Base-by-base conservation (phyloP, 306 rosid species). In the Geum urbanum region DNA sequence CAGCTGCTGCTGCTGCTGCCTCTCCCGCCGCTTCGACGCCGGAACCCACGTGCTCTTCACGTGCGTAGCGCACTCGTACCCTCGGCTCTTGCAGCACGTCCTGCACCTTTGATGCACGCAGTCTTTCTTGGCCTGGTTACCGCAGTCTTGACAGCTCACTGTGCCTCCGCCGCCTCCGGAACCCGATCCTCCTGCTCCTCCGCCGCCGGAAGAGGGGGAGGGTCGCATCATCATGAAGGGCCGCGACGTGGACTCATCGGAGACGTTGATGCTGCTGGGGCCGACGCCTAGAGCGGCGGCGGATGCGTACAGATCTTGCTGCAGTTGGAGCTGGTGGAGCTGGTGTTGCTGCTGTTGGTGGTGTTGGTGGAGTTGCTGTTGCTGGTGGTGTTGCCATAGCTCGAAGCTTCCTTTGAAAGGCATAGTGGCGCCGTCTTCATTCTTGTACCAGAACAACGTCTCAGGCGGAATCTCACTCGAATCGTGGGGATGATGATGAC, bases 41-140 rank as follows among this genome's bases (percentile, higher is more conserved):
- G 99, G 91, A 7, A 91, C 96, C 99, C 99, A 95, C 20, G 99
- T 95, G 78, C 97, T 91, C 60, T 76, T 95, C 0, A 95, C 80
- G 79, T 95, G 99, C 24, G 99, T 95, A 12, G 79, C 81, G 58
- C 99, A 95, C 22, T 91, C 91, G 18, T 80, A 86, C 5, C 99
- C 99, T 14, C 99, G 89, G 82, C 92, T 91, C 71, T 91, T 95
- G 63, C 99, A 95, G 76, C 99, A 95, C 20, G 97, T 91, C 43
- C 99, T 81, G 51, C 99, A 95, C 66, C 99, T 67, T 84, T 80
- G 74, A 79, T 95, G 96, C 57, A 78, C 75, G 72, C 99, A 95
- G 55, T 95, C 96, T 59, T 91, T 95, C 82, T 95, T 95, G 0
- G 99, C 97, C 56, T 95, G 99, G 80, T 95, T 95, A 11, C 99